phyloP scores from a whole-genome alignment of 192 early-diverging fungal species.

The Thamnidium elegans region DNA sequence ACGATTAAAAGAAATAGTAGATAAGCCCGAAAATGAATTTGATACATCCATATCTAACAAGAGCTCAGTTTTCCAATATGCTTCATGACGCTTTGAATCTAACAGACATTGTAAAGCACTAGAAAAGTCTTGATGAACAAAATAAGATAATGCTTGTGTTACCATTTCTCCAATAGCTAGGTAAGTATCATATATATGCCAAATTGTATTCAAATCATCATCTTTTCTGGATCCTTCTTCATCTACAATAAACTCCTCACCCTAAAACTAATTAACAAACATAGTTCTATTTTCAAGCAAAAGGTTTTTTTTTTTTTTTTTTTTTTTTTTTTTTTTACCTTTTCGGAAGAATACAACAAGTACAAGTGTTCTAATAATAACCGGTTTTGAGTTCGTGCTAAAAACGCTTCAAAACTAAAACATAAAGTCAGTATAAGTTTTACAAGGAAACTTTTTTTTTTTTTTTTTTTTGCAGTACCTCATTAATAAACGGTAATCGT shows the following conservation, averaged over 20 bases:
- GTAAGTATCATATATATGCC: slow-evolving; percentile 10
- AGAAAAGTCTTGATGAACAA: slow-evolving; percentile 6
- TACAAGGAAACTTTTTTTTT: not conserved
- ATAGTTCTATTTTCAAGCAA: too few species aligned
- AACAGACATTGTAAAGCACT: slow-evolving; percentile 18
- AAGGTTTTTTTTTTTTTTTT: not conserved
- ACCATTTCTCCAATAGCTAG: not conserved
- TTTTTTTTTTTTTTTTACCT: not conserved
- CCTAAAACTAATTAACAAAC: too few species aligned
- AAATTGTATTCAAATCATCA: not conserved
- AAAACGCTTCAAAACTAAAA: slow-evolving; percentile 11
- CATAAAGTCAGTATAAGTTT: not conserved
- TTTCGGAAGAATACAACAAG: slow-evolving; percentile 10
- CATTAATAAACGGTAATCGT: slow-evolving; percentile 10
- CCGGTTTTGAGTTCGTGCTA: slow-evolving; percentile 11
- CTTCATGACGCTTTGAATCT: slow-evolving; percentile 22
- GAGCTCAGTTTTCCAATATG: slow-evolving; percentile 21
- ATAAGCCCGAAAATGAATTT: not conserved
- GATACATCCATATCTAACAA: slow-evolving; percentile 5
- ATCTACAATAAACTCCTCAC: not conserved
- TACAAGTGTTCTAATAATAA: slow-evolving; percentile 11
- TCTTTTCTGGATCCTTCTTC: slow-evolving; percentile 6
- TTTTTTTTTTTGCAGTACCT: too few species aligned
- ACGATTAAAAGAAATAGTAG: slow-evolving; percentile 10
- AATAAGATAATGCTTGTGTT: not conserved